Conservation (phyloP, 495 filamentous ascomycete species). For the Penicillium canariense region DNA sequence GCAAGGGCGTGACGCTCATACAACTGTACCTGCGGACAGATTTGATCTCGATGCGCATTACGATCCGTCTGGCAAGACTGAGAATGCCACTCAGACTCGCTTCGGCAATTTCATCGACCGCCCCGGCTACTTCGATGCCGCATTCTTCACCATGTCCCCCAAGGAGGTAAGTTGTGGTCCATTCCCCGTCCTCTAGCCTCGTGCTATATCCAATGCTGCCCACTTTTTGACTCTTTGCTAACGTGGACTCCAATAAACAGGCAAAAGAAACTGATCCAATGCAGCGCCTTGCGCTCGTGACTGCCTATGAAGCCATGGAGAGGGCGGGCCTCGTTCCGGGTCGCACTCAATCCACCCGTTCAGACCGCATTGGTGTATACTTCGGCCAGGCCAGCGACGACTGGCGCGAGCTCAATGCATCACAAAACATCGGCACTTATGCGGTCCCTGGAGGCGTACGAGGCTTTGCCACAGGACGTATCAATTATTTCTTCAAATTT, state of each 20-base stretch:
- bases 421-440: slow-evolving; percentile 74
- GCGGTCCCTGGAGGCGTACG: slow-evolving; percentile 71
- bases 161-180: slow-evolving; percentile 26
- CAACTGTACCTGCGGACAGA: slow-evolving; percentile 37
- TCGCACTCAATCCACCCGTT: background rate
- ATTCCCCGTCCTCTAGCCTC: background rate
- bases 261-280: slow-evolving; percentile 69
- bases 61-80: slow-evolving; percentile 39
- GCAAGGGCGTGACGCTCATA: slow-evolving; percentile 37
- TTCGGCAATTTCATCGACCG: slow-evolving; percentile 41
- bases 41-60: slow-evolving; percentile 44
- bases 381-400: slow-evolving; percentile 79
- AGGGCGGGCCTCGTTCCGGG: slow-evolving; percentile 54
- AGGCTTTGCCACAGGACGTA: slow-evolving; percentile 63
- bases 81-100: slow-evolving; percentile 31
- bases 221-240: no score
- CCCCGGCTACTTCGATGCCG: slow-evolving; percentile 31
- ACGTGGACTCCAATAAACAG: no score
- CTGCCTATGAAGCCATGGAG: slow-evolving; percentile 76
- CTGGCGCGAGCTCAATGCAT: slow-evolving; percentile 71
- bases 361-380: slow-evolving; percentile 68
- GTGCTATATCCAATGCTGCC: no score
- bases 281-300: slow-evolving; percentile 69
- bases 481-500: slow-evolving; percentile 53
- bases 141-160: slow-evolving; percentile 40